Evolutionary conservation across 495 filamentous ascomycete genomes (phyloP), one percentile per base, ranked within the genome.

Genomic region (Xylaria flabelliformis): DNA sequence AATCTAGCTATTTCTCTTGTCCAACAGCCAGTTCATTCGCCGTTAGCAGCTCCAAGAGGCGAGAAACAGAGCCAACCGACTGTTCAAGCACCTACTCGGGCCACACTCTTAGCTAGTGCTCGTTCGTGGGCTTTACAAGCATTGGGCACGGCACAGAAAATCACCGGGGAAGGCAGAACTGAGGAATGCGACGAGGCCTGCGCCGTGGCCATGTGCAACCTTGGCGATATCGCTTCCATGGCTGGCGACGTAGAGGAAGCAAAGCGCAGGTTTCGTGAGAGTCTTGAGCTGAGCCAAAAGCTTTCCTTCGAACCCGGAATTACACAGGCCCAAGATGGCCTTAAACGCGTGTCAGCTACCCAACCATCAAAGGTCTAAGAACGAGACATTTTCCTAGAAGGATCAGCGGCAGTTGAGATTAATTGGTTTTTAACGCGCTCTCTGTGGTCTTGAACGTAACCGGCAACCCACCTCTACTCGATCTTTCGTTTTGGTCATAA

Each of bases 151-250:
- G 77, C 77, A 55, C 69, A 76, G 21, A 82, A 82, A 42, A 78
- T 83, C 15, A 75, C 76, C 17, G 83, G 81, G 24, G 83, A 85
- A 8, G 76, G 90, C n/a, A 83, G 92, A 58, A 93, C 90, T 5
- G 86, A 90, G 41, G 92, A 97, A 77, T 98, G 96, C 78, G 94
- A 97, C 82, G 74, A 90, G n/a, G 92, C 89, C 17, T 98, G 96
- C 78, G 92, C 91, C 0, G 90, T 89, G 12, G 92, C 95, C n/a
- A 91, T 90, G 51, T 90, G 92, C 79, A 97, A 97, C 80, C 85
- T 98, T 58, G 96, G 90, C 15, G 91, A 94, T 71, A 88, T 99
- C 73, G 90, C 93, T 1, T 87, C 91, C 71, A 88, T 94, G 84
- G 80, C 89, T 62, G 90, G 91, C 3, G 84, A 92, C 74, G 70